These are phyloP conservation scores for Kluyveromyces sp. DNA, from an alignment of 1,139 yeast species.

Conservation along the genomic window DNA sequence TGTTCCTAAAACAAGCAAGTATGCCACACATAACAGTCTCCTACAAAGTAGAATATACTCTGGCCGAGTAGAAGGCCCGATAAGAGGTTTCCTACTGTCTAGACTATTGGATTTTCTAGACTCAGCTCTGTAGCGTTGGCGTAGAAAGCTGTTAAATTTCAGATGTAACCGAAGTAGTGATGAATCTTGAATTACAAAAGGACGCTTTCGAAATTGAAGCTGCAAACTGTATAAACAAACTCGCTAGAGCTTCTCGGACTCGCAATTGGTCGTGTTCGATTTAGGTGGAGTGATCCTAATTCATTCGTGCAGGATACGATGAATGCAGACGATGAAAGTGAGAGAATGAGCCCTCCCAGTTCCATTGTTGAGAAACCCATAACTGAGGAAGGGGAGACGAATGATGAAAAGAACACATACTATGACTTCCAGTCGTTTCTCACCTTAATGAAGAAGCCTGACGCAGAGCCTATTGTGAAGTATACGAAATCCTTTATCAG, in stretches of 20 bases:
- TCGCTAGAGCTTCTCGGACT: too few relatives aligned
- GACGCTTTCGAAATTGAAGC: background rate
- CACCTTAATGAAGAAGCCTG: constrained; percentile 58
- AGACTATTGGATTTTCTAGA: too few relatives aligned
- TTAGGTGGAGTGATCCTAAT: too few relatives aligned
- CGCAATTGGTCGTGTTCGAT: too few relatives aligned
- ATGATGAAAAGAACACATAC: constrained; percentile 18
- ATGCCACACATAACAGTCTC: constrained; percentile 40
- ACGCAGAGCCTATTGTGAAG: constrained; percentile 85
- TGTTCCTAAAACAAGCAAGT: constrained; percentile 27
- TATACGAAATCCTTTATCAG: constrained; percentile 74
- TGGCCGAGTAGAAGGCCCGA: too few relatives aligned
- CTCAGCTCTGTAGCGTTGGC: too few relatives aligned
- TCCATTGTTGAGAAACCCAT: constrained; percentile 7
- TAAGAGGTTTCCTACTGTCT: too few relatives aligned
- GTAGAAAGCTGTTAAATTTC: background rate
- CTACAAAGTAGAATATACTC: background rate
- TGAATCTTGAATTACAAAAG: too few relatives aligned
- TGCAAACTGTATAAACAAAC: too few relatives aligned
- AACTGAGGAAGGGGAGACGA: constrained; percentile 15
- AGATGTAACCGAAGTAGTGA: too few relatives aligned
- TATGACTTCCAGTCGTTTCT: constrained; percentile 76
- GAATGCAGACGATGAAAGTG: background rate
- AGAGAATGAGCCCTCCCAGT: constrained; percentile 7
- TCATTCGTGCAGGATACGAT: background rate